These are phyloP conservation scores for Colletotrichum destructivum DNA, from an alignment of 2,329 filamentous ascomycete genomes.

Conservation along the genomic window DNA sequence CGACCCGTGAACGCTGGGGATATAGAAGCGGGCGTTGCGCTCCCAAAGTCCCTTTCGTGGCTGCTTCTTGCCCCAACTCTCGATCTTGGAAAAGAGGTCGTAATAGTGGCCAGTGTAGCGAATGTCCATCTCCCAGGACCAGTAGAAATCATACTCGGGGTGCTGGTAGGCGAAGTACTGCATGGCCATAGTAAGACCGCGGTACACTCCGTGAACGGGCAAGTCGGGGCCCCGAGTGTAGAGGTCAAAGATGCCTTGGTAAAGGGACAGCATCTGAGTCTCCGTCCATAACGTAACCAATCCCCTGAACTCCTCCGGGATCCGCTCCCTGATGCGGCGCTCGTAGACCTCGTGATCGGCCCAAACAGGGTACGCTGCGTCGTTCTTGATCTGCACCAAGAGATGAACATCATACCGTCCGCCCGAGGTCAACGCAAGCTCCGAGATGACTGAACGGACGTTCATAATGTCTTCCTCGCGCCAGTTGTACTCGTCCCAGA, in stretches of 20 bases:
- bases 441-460: conserved; percentile 86
- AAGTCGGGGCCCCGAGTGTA: conserved; percentile 76
- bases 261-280: conserved; percentile 91
- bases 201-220: conserved; percentile 92
- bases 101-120: conserved; percentile 92
- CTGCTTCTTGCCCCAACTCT: conserved; percentile 79
- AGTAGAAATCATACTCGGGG: conserved; percentile 91
- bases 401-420: conserved; percentile 91
- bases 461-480: conserved; percentile 86
- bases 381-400: conserved; percentile 86
- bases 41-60: conserved; percentile 88
- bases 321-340: conserved; percentile 75
- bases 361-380: conserved; percentile 83
- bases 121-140: conserved; percentile 97
- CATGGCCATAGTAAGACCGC: conserved; percentile 93
- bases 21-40: conserved; percentile 82
- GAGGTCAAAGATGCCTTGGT: conserved; percentile 87
- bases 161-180: conserved; percentile 93
- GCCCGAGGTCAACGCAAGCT: conserved; percentile 84
- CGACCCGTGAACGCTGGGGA: conserved; percentile 81
- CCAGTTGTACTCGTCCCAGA: conserved; percentile 87
- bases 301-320: conserved; percentile 88
- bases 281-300: conserved; percentile 95
- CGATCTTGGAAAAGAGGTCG: conserved; percentile 78
- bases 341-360: conserved; percentile 79